Evolutionary conservation across 208 protist species (phyloP), one percentile per base, ranked within the genome.

Genomic region (Wallacemonas sp.): DNA sequence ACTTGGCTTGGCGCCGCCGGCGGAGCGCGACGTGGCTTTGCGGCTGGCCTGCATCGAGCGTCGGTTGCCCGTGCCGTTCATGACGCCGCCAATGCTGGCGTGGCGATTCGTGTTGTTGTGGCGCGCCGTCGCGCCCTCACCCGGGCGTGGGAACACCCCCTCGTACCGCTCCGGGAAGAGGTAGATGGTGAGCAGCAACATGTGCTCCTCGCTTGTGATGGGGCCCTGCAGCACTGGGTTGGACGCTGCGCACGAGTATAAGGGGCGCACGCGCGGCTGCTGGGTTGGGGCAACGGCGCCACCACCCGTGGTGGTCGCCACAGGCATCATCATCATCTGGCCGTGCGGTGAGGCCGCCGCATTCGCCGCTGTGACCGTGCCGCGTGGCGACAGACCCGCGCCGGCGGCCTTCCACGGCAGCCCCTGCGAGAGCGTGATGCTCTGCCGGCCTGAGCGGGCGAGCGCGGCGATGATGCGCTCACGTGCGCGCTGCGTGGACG

Each of bases 121-220:
- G 16, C 57, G n/a, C n/a, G n/a, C 26, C 12, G 1, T 64, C n/a
- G 27, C 23, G 36, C 33, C 9, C 39, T 27, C 17, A 43, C 46
- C 36, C 24, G 16, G 26, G 8, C 48, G 58, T 21, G 74, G 38
- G 63, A 65, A 39, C 2, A 58, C 14, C 8, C 52, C 52, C 19
- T 83, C 72, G 41, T 65, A 69, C 46, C 67, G 68, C 38, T 88
- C 78, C 0, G 83, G 83, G 17, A 83, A 72, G 1, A 94, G 72
- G 33, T 85, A 89, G 46, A 81, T 69, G 21, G 49, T 44, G 24
- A 94, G 74, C 1, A 83, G 72, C 67, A 78, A 67, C 54, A 88
- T 39, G 70, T 87, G 85, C 54, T 83, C 70, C 47, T 87, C 80
- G 12, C 83, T 72, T 14, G 72, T 81, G 12, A 76, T 63, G 44